Evolutionary conservation across 495 filamentous ascomycete species (phyloP), one percentile per base, ranked within the genome.

Genomic region (Ascobolus immersus): DNA sequence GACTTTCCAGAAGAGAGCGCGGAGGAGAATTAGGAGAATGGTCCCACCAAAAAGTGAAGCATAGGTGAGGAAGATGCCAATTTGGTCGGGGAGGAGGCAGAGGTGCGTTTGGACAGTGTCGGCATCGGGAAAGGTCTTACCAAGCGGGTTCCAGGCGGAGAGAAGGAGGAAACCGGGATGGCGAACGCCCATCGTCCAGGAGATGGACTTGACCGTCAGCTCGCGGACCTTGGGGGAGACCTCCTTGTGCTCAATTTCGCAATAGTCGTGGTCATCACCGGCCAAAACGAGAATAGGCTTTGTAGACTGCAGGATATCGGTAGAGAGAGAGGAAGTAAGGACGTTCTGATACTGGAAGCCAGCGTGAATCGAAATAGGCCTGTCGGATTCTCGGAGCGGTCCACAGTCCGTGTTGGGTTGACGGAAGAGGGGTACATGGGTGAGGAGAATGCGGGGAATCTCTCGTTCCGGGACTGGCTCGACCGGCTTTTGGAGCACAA

Each of bases 261-360:
- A 99, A 55, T 94, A 91, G 52, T 99, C 89, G 53, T 99, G 89
- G 51, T 99, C 89, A 44, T 99, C 89, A 2, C 89, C 89, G 1
- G 80, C 90, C 49, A 93, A 94, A 25, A 78, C 71, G 33, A 81
- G 70, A 21, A 59, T 52, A 12, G 91, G 69, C 30, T 79, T 69
- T 19, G 79, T 60, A 32, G 67, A 70, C 14, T 71, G 61, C 17
- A 90, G 52, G 10, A 93, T 47, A 21, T 69, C 64, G 11, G 66
- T 59, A 3, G 82, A 84, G 35, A 91, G 65, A 4, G 66, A 55
- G 23, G 65, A 63, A 10, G 63, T 67, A 17, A 94, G 64, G 5
- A 93, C 89, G 47, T 94, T 99, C 50, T 93, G 84, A 50, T 99
- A 99, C 49, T 94, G 89, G 52, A 89, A 91, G 12, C 89, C 89